Base-by-base conservation (phyloP, 179 eudicot species). In the Drosera spatulata region DNA sequence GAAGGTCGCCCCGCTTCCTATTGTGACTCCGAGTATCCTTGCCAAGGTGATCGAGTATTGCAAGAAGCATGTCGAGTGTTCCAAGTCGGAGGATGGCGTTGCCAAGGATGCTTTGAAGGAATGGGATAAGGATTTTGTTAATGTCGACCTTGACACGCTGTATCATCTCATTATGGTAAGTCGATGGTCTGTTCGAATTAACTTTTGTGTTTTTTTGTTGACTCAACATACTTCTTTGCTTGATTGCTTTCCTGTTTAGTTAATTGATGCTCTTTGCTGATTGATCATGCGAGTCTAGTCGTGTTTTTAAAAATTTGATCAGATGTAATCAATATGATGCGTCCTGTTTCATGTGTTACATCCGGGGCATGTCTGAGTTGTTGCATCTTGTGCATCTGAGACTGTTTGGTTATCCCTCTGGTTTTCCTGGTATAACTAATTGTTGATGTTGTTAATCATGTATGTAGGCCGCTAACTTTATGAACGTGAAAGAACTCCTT, bases 1-100 rank as follows among this genome's bases (percentile, higher is more conserved):
- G 15, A 75, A 59, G 45, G 78, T 64, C 2, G 77, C 80, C 12
- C 88, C 88, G 50, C 60, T 82, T 39, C 86, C 86, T 0, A 83
- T 80, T 53, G 88, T 83, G 48, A 81, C 71, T 14, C 65, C 83
- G 63, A 76, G 70, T 60, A 81, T 83, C 65, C 68, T 81, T 0
- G 79, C 86, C 1, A 81, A 79, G 67, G 86, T 81, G 3, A 73
- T 81, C 10, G 86, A 81, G 73, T 81, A 81, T 68, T 81, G 83
- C 33, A 81, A 79, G 68, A 81, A 81, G 61, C 86, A 81, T 43
- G 86, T 81, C 10, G 79, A 79, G 2, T 39, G 70, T 38, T 65
- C 83, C 37, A 73, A 74, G 63, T 4, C 73, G 52, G 68, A 69
- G 0, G 77, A 76, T 39, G 69, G 75, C 6, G 54, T 62, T 1